Base-by-base conservation (phyloP, 140 eudicot genomes). In the Bidens hawaiensis region DNA sequence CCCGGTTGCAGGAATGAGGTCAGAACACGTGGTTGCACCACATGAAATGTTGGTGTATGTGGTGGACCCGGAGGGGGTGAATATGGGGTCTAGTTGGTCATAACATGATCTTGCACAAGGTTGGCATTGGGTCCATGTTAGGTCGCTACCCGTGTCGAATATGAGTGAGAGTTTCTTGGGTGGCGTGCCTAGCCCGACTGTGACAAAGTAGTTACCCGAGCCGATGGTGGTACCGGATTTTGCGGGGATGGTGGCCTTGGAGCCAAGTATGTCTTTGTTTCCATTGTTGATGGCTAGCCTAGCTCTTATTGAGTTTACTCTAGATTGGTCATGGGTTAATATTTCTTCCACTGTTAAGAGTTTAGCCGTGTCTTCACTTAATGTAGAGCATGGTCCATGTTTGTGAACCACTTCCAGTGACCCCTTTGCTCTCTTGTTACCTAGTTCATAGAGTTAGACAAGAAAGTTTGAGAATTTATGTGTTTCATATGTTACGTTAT, bases 71-170 rank as follows among this genome's bases (percentile, higher is more conserved):
- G 79, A 42, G 0, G 97, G 90, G 71, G 76, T 25, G 41, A 82
- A 80, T 47, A 85, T 85, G 30, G 95, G 78, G 2, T 89, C 84
- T 30, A 69, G 58, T 33, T 89, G 94, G 3, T 5, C 12, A 46
- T 84, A 79, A 40, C 96, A 88, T 0, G 76, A 75, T 4, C 33
- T 0, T 0, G 69, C 82, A 45, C 96, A 88, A 0, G 96, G 96
- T 25, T 75, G 56, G 56, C 96, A 88, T 15, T 88, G 96, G n/a
- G 96, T 88, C 96, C 96, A 88, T 0, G 90, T 88, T 2, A 88
- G 66, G 60, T 76, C 85, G 9, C 90, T 82, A 9, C 96, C 98
- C 0, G 98, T 91, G 81, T 91, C 98, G 31, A 91, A 87, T 4
- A 87, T 60, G 41, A 91, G 72, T 3, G 90, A 72, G 4, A 84